These are phyloP conservation scores for Plasmodium ovale DNA, from an alignment of 169 alveolate genomes.

Conservation along the genomic window DNA sequence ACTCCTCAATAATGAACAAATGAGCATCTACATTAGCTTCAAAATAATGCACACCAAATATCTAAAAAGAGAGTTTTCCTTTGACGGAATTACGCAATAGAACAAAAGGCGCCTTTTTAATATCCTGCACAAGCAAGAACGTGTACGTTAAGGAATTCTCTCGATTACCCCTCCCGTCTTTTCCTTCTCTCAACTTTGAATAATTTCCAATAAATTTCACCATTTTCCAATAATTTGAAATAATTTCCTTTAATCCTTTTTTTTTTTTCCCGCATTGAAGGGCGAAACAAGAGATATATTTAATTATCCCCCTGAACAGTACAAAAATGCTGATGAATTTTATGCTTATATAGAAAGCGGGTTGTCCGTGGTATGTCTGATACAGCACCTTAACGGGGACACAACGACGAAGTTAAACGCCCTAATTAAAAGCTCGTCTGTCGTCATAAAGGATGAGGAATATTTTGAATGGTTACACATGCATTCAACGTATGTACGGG, in stretches of 20 bases:
- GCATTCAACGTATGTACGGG: neutral
- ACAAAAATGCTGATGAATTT: constrained; percentile 37
- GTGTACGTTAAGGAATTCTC: neutral
- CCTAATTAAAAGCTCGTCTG: constrained; percentile 45
- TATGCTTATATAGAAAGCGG: constrained; percentile 75
- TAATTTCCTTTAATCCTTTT: too few relatives aligned
- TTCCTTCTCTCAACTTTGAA: neutral
- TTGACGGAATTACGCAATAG: too few relatives aligned
- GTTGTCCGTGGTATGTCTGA: constrained; percentile 35
- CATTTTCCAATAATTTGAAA: too few relatives aligned
- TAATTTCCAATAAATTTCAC: neutral
- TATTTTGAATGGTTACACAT: constrained; percentile 65
- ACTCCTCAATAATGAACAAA: neutral
- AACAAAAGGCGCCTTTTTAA: neutral
- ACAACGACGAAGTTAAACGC: constrained; percentile 19
- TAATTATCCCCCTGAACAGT: constrained; percentile 52
- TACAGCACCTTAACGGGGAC: constrained; percentile 45
- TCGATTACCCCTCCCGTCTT: neutral
- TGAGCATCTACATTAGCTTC: neutral
- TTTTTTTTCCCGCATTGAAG: constrained; percentile 16
- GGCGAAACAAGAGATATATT: constrained; percentile 47
- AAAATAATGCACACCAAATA: neutral
- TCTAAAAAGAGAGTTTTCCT: too few relatives aligned
- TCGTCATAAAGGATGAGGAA: constrained; percentile 57
- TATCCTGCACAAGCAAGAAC: neutral